Evolutionary conservation across 345 rosid species (phyloP).

Genomic region (Chamaenerion angustifolium): DNA sequence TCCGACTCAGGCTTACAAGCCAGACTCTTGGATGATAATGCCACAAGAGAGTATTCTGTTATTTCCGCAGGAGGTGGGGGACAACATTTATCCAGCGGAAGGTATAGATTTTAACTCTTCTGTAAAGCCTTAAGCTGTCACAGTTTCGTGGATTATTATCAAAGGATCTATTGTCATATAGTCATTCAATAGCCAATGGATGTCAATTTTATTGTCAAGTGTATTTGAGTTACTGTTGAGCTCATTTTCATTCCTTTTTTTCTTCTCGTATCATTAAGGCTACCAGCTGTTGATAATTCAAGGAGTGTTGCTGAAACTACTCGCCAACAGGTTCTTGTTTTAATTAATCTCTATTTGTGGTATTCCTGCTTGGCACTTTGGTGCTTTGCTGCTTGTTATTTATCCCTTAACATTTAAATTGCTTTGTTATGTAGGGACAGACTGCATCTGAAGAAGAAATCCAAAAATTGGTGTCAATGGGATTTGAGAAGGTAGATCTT

Average conservation of each 20-base stretch:
- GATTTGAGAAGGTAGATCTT: slow-evolving; percentile 65
- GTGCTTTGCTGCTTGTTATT: not conserved
- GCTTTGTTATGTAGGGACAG: slow-evolving; percentile 23
- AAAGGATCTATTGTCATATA: no score
- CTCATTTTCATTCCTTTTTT: not conserved
- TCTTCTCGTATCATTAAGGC: slow-evolving; percentile 15
- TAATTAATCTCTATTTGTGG: not conserved
- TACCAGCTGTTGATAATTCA: slow-evolving; percentile 12
- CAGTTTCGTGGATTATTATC: slow-evolving; percentile 5
- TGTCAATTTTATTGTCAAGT: no score
- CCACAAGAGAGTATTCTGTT: no score
- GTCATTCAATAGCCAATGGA: no score
- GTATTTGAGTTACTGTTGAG: no score
- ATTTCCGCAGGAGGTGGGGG: not conserved
- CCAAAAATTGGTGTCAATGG: slow-evolving; percentile 80
- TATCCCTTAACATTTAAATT: slow-evolving; percentile 3
- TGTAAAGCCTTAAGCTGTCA: no score
- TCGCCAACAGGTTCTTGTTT: slow-evolving; percentile 26
- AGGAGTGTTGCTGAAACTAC: slow-evolving; percentile 15
- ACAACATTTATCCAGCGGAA: slow-evolving; percentile 30
- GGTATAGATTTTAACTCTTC: slow-evolving; percentile 19
- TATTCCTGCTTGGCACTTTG: slow-evolving; percentile 1
- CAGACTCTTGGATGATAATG: no score
- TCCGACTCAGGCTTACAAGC: no score
- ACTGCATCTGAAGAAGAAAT: slow-evolving; percentile 52